These are phyloP conservation scores for Sugiyamaella paludigena DNA, from an alignment of 1,139 yeast genomes.

Conservation along the genomic window DNA sequence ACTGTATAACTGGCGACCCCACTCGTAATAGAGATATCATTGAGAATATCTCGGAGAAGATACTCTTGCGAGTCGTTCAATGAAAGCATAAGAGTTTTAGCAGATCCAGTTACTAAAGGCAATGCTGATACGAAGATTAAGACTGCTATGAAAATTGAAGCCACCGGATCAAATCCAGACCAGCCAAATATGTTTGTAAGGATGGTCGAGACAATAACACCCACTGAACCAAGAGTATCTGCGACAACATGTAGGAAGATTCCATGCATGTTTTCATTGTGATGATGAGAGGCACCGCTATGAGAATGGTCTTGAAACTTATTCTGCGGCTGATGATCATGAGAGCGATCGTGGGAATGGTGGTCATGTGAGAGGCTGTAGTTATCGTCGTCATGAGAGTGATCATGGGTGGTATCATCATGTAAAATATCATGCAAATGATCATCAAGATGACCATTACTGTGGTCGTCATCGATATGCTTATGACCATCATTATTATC, in stretches of 20 bases:
- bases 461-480: slow-evolving; percentile 27
- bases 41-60: slow-evolving; percentile 58
- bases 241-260: slow-evolving; percentile 90
- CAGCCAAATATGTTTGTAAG: slow-evolving; percentile 46
- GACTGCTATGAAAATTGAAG: slow-evolving; percentile 81
- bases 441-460: slow-evolving; percentile 18
- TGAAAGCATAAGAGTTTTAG: slow-evolving; percentile 66
- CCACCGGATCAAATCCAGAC: slow-evolving; percentile 84
- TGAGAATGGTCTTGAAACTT: slow-evolving; percentile 20
- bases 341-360: slow-evolving; percentile 9
- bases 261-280: slow-evolving; percentile 90
- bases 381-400: slow-evolving; percentile 18
- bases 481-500: slow-evolving; percentile 40
- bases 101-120: slow-evolving; percentile 80
- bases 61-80: slow-evolving; percentile 58
- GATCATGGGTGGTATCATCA: not conserved
- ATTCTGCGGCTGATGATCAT: slow-evolving; percentile 19
- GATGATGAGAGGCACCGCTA: slow-evolving; percentile 21
- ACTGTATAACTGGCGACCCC: slow-evolving; percentile 85
- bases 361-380: slow-evolving; percentile 11
- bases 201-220: slow-evolving; percentile 83
- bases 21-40: slow-evolving; percentile 63
- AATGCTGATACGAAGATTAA: slow-evolving; percentile 78
- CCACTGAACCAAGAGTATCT: slow-evolving; percentile 94
- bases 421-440: slow-evolving; percentile 10